Percentiles rank a stretch among this genome's conserved stretches.
Conservation (phyloP, 495 filamentous ascomycete genomes). For the Neurospora sp. region DNA sequence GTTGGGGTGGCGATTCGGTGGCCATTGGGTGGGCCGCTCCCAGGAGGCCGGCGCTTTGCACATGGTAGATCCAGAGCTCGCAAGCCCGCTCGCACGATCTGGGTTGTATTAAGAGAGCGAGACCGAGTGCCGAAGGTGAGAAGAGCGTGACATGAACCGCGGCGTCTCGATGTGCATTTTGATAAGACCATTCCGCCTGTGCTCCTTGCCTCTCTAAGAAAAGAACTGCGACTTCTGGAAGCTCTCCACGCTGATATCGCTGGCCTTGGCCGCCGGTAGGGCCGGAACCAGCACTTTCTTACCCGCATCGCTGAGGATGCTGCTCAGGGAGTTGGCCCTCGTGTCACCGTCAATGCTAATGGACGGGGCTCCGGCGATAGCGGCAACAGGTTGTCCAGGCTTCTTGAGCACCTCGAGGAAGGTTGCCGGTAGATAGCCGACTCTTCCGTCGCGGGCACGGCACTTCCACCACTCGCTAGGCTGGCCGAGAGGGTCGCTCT, state of each 20-base stretch:
- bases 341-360: slow-evolving; percentile 22
- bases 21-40: background rate
- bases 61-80: background rate
- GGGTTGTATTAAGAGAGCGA: background rate
- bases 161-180: background rate
- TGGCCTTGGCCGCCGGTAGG: slow-evolving; percentile 49
- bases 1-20: background rate
- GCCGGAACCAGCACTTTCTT: slow-evolving; percentile 22
- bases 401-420: slow-evolving; percentile 80
- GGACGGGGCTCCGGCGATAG: slow-evolving; percentile 48
- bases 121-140: background rate
- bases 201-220: slow-evolving; percentile 32
- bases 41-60: background rate
- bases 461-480: slow-evolving; percentile 96
- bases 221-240: slow-evolving; percentile 89
- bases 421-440: slow-evolving; percentile 81
- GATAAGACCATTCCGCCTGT: background rate
- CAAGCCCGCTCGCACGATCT: background rate
- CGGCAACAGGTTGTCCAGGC: slow-evolving; percentile 31
- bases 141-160: background rate
- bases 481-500: slow-evolving; percentile 85
- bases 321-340: slow-evolving; percentile 38
- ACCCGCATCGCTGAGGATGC: slow-evolving; percentile 27
- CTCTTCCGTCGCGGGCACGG: slow-evolving; percentile 77
- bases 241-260: slow-evolving; percentile 68